phyloP scores from a whole-genome alignment of 2,329 filamentous ascomycete species.

The Penicillium sp. region DNA sequence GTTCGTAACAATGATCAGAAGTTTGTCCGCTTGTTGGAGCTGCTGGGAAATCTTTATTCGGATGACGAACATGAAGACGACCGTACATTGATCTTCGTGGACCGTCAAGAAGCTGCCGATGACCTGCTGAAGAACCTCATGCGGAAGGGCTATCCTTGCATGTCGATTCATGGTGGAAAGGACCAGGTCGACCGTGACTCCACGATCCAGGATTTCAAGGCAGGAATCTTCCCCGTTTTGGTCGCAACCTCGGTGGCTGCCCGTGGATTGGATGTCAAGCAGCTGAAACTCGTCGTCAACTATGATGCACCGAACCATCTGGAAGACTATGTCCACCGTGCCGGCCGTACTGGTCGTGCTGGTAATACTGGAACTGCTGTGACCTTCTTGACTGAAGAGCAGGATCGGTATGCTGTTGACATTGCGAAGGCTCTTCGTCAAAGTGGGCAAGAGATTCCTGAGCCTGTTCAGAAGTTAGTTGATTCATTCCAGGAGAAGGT shows the following conservation, averaged over 20 bases:
- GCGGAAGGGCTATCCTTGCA: conserved; percentile 83
- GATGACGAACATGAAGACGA: conserved; percentile 80
- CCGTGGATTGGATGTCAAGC: conserved; percentile 92
- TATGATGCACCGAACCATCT: conserved; percentile 92
- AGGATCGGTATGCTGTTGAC: conserved; percentile 86
- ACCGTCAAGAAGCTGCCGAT: conserved; percentile 87
- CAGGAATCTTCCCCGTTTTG: conserved; percentile 82
- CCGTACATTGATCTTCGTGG: conserved; percentile 86
- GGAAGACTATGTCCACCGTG: conserved; percentile 95
- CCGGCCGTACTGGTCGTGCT: conserved; percentile 88
- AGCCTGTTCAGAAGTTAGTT: conserved; percentile 62
- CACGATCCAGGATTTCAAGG: conserved; percentile 91
- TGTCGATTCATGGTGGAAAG: conserved; percentile 92
- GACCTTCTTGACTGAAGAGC: conserved; percentile 87
- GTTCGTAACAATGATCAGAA: conserved; percentile 80
- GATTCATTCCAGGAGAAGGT: conserved; percentile 82
- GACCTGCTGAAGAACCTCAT: conserved; percentile 74
- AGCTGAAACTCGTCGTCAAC: conserved; percentile 93
- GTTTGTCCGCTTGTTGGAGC: conserved; percentile 78
- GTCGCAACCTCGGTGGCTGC: conserved; percentile 95
- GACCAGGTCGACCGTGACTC: conserved; percentile 92
- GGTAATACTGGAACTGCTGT: conserved; percentile 94
- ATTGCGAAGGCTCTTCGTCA: conserved; percentile 91
- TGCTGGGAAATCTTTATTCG: conserved; percentile 80
- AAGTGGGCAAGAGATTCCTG: conserved; percentile 81